These are phyloP conservation scores for Yamadazyma ubonensis DNA, from an alignment of 805 yeast genomes.

Conservation along the genomic window DNA sequence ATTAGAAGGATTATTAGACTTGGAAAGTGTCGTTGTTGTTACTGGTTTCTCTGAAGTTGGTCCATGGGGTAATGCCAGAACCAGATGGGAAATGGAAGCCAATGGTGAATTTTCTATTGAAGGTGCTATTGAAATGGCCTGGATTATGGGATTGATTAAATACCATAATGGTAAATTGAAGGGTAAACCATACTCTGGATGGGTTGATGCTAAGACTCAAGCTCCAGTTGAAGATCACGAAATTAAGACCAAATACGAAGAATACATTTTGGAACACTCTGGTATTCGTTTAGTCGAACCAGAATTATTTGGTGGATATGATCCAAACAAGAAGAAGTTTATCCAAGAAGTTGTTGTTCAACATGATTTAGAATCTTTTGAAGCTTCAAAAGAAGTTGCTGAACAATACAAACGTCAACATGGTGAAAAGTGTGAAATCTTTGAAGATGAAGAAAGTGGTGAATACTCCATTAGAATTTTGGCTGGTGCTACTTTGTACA, in stretches of 20 bases:
- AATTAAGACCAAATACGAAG: slow-evolving; percentile 88
- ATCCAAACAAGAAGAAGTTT: slow-evolving; percentile 89
- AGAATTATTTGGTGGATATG: slow-evolving; percentile 89
- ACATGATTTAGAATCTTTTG: slow-evolving; percentile 95
- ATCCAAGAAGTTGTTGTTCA: slow-evolving; percentile 95
- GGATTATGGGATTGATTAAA: slow-evolving; percentile 98
- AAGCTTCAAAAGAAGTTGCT: slow-evolving; percentile 92
- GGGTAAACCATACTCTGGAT: slow-evolving; percentile 90
- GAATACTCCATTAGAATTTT: slow-evolving; percentile 87
- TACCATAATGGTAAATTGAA: slow-evolving; percentile 89
- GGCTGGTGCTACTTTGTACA: slow-evolving; percentile 86
- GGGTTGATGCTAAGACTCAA: slow-evolving; percentile 94
- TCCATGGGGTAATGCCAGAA: slow-evolving; percentile 99
- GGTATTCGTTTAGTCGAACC: slow-evolving; percentile 98
- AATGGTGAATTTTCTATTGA: slow-evolving; percentile 91
- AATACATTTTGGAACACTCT: slow-evolving; percentile 82
- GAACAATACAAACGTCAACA: slow-evolving; percentile 91
- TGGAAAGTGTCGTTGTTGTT: slow-evolving; percentile 88
- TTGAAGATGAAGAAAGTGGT: slow-evolving; percentile 84
- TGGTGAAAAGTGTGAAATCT: slow-evolving; percentile 89
- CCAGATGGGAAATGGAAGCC: slow-evolving; percentile 99
- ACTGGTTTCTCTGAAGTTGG: slow-evolving; percentile 99
- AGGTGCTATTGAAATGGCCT: slow-evolving; percentile 98
- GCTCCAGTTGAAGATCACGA: slow-evolving; percentile 94
- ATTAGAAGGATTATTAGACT: slow-evolving; percentile 86